A percentile compares a stretch with the other conserved stretches of the same genome.
phyloP scores from a whole-genome alignment of 176 grass and related monocot genomes.

The Ensete ventricosum region DNA sequence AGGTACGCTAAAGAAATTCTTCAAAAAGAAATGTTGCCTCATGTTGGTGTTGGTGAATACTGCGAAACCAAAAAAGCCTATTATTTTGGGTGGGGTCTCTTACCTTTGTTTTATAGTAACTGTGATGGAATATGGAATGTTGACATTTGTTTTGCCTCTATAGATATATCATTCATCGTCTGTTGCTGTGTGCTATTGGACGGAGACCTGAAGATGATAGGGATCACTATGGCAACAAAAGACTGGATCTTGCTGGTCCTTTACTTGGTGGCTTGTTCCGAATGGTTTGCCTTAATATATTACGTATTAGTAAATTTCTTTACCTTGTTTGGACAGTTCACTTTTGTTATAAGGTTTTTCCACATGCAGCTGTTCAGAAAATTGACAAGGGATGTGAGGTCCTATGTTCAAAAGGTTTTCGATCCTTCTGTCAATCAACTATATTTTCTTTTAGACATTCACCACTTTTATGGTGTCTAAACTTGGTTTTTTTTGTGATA shows the following conservation, averaged over 20 bases:
- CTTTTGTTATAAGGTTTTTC: constrained; percentile 9
- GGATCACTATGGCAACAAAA: constrained; percentile 99
- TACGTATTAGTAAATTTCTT: neutral
- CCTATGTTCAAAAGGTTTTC: constrained; percentile 95
- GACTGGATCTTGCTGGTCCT: constrained; percentile 96
- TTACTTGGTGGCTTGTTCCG: constrained; percentile 87
- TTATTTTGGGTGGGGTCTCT: constrained; percentile 70
- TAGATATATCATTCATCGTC: constrained; percentile 99
- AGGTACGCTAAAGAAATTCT: constrained; percentile 98
- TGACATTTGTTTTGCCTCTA: constrained; percentile 17
- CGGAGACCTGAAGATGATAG: constrained; percentile 94
- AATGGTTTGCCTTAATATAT: constrained; percentile 46
- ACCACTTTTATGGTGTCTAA: constrained; percentile 6
- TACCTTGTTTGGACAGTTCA: neutral
- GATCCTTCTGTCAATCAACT: neutral
- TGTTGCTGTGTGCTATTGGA: constrained; percentile 88
- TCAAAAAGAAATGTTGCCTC: constrained; percentile 99
- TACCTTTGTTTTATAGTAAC: neutral
- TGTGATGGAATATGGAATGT: constrained; percentile 14
- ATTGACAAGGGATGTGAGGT: constrained; percentile 91
- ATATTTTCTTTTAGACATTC: constrained; percentile 11
- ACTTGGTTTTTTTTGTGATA: constrained; percentile 16
- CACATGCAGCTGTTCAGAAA: constrained; percentile 91
- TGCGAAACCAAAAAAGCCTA: constrained; percentile 99
- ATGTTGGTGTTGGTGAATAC: constrained; percentile 93